These are phyloP conservation scores for Carpinus fangiana DNA, from an alignment of 306 rosid genomes.

Conservation along the genomic window DNA sequence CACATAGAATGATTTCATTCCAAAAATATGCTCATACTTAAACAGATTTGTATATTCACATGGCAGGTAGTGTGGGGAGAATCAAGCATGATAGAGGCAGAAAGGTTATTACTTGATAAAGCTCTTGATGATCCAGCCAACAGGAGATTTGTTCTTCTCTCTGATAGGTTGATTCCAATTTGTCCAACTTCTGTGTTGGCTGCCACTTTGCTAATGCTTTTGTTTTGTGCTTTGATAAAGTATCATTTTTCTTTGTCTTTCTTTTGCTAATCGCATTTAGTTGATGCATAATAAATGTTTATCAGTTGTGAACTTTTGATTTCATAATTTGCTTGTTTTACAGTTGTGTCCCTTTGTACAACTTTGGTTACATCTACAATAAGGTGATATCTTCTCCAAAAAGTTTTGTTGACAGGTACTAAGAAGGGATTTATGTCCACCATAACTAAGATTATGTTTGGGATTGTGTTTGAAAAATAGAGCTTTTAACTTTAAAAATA, in stretches of 20 bases:
- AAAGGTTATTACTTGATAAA: slow-evolving; percentile 35
- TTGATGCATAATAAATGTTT: too few relatives aligned
- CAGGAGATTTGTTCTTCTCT: slow-evolving; percentile 16
- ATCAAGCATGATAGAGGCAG: slow-evolving; percentile 56
- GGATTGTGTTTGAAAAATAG: too few relatives aligned
- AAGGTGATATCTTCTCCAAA: slow-evolving; percentile 3
- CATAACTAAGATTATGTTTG: background rate
- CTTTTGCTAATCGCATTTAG: background rate
- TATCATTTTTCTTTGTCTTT: background rate
- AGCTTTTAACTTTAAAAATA: too few relatives aligned
- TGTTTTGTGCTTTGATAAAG: background rate
- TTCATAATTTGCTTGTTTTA: background rate
- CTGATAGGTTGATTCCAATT: slow-evolving; percentile 1
- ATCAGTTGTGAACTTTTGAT: background rate
- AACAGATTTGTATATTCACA: background rate
- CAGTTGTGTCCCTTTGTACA: slow-evolving; percentile 11
- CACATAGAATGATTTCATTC: background rate
- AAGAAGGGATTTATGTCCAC: background rate
- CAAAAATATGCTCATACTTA: background rate
- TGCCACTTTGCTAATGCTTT: background rate
- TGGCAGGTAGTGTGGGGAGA: slow-evolving; percentile 57
- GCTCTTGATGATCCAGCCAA: slow-evolving; percentile 11
- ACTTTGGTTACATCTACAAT: slow-evolving; percentile 10
- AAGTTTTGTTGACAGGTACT: slow-evolving; percentile 13
- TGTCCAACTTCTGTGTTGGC: background rate